These are phyloP conservation scores for Arachis stenosperma DNA, from an alignment of 306 rosid species.

Conservation along the genomic window DNA sequence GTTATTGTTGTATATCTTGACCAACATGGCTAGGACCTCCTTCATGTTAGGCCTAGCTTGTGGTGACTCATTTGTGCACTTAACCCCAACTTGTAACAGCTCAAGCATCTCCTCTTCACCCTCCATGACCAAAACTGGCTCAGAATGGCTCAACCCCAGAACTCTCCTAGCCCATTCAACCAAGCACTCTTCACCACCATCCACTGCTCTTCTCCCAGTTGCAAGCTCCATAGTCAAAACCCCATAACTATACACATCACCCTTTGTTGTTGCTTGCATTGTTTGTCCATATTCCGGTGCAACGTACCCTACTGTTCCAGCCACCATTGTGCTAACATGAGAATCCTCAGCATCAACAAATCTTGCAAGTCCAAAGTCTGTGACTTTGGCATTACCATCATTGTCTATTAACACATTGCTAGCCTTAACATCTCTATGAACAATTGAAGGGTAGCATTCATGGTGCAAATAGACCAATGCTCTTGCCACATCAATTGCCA, in stretches of 20 bases:
- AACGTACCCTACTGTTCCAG: constrained; percentile 91
- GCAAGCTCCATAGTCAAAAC: constrained; percentile 87
- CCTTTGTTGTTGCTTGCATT: constrained; percentile 90
- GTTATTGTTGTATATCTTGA: constrained; percentile 39
- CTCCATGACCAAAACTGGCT: constrained; percentile 55
- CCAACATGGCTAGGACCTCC: constrained; percentile 76
- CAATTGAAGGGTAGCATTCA: constrained; percentile 75
- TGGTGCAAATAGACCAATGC: constrained; percentile 82
- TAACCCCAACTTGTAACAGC: constrained; percentile 72
- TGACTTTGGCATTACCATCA: constrained; percentile 75
- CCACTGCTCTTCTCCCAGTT: constrained; percentile 80
- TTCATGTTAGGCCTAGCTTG: constrained; percentile 90
- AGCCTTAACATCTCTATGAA: constrained; percentile 93
- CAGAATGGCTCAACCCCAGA: constrained; percentile 46
- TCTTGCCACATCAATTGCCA: constrained; percentile 72
- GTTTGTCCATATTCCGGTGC: constrained; percentile 95
- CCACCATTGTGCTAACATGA: constrained; percentile 92
- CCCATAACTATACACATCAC: constrained; percentile 90
- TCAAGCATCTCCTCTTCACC: constrained; percentile 79
- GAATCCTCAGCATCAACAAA: constrained; percentile 70
- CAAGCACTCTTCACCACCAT: constrained; percentile 90
- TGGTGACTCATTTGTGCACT: constrained; percentile 76
- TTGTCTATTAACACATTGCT: constrained; percentile 80
- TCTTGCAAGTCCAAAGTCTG: constrained; percentile 90
- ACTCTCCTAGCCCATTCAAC: constrained; percentile 78